phyloP scores from a whole-genome alignment of 225 moss, liverwort and hornwort species.

The Neckera pumila region DNA sequence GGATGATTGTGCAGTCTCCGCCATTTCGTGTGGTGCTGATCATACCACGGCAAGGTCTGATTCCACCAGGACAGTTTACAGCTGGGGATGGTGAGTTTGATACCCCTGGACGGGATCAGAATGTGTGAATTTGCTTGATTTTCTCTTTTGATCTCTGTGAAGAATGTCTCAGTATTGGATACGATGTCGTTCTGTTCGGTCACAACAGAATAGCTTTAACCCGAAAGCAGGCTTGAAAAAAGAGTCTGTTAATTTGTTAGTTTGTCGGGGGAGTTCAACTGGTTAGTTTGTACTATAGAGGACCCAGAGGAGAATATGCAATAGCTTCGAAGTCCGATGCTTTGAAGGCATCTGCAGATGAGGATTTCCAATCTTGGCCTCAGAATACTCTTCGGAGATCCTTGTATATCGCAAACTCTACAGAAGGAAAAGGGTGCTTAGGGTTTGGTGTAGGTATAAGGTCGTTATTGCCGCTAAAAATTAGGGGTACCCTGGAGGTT shows the following conservation, averaged over 20 bases:
- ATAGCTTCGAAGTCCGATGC: neutral
- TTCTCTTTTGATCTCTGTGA: neutral
- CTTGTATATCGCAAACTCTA: neutral
- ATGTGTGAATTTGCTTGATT: constrained; percentile 10
- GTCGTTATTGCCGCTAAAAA: neutral
- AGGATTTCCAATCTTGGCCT: no score
- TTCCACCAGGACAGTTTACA: constrained; percentile 55
- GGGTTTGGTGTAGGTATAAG: neutral
- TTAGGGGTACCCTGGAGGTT: neutral
- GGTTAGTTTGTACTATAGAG: neutral
- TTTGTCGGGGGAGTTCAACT: neutral
- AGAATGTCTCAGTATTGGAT: neutral
- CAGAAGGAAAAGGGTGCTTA: neutral
- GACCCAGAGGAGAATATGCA: neutral
- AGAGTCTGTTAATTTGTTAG: neutral
- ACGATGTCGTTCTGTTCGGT: neutral
- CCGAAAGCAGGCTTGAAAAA: neutral
- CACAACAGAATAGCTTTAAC: neutral
- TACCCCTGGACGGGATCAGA: neutral
- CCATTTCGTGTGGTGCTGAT: constrained; percentile 81
- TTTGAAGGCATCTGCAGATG: neutral
- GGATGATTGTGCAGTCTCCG: constrained; percentile 36
- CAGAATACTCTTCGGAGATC: neutral
- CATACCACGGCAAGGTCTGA: constrained; percentile 81
- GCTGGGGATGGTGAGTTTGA: constrained; percentile 84